phyloP scores from a whole-genome alignment of 148 eudicot species.

The Persicaria tinctoria region DNA sequence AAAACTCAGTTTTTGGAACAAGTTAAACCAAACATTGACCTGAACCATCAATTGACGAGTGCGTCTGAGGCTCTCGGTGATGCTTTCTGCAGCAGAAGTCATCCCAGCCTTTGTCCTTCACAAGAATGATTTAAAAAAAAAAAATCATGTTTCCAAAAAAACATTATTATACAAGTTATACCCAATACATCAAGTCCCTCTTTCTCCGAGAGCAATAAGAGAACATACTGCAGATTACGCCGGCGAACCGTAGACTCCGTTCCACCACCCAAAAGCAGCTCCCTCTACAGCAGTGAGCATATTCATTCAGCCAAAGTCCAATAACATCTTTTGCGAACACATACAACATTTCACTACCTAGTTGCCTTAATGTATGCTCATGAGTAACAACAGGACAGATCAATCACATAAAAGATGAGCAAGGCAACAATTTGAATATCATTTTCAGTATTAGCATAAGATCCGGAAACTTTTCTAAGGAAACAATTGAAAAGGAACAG shows the following conservation, averaged over 20 bases:
- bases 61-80: conserved; percentile 90
- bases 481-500: background rate
- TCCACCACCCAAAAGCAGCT: conserved; percentile 91
- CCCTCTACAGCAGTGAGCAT: conserved; percentile 51
- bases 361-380: background rate
- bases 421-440: background rate
- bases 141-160: background rate
- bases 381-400: background rate
- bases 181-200: background rate
- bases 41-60: conserved; percentile 95
- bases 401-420: background rate
- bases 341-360: conserved; percentile 40
- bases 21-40: conserved; percentile 30
- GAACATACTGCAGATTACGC: conserved; percentile 83
- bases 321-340: conserved; percentile 66
- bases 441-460: background rate
- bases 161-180: background rate
- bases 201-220: background rate
- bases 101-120: conserved; percentile 83
- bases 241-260: conserved; percentile 80
- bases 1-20: background rate
- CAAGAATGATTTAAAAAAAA: background rate
- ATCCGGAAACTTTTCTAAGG: background rate
- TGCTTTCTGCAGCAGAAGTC: conserved; percentile 98
- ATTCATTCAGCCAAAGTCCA: conserved; percentile 4